phyloP scores from a whole-genome alignment of 306 rosid genomes.

The Purshia tridentata region DNA sequence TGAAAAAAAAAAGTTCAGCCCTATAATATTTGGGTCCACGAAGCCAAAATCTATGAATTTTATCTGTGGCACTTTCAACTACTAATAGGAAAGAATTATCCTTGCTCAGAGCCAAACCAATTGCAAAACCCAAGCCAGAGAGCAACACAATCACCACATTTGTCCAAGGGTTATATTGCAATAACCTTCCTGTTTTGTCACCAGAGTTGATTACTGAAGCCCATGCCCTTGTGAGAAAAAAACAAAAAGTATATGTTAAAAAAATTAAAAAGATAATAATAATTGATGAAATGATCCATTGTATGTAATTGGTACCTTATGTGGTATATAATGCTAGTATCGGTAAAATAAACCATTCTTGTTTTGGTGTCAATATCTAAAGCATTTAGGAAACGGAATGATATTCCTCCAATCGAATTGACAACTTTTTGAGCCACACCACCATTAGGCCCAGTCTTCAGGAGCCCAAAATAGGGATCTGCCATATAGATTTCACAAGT shows the following conservation, averaged over 20 bases:
- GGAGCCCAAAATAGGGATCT: slow-evolving; percentile 62
- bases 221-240: slow-evolving; percentile 31
- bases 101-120: slow-evolving; percentile 63
- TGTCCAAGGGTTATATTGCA: slow-evolving; percentile 44
- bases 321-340: slow-evolving; percentile 49
- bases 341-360: slow-evolving; percentile 53
- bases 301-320: slow-evolving; percentile 43
- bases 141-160: slow-evolving; percentile 40
- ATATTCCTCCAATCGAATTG: slow-evolving; percentile 39
- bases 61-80: slow-evolving; percentile 30
- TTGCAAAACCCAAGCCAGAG: slow-evolving; percentile 47
- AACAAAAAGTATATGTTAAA: background rate
- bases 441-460: slow-evolving; percentile 35
- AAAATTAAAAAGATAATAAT: background rate
- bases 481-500: slow-evolving; percentile 41
- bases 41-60: slow-evolving; percentile 37
- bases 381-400: slow-evolving; percentile 50
- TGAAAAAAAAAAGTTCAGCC: slow-evolving; percentile 26
- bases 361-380: slow-evolving; percentile 46
- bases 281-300: background rate
- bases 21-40: slow-evolving; percentile 20
- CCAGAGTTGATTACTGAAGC: slow-evolving; percentile 24
- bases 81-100: slow-evolving; percentile 49
- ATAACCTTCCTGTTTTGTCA: slow-evolving; percentile 56
- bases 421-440: slow-evolving; percentile 43